A percentile compares a stretch with the other conserved stretches of the same genome.
Conservation (phyloP, 2,329 filamentous ascomycete species). For the Tricladium varicosporioides region DNA sequence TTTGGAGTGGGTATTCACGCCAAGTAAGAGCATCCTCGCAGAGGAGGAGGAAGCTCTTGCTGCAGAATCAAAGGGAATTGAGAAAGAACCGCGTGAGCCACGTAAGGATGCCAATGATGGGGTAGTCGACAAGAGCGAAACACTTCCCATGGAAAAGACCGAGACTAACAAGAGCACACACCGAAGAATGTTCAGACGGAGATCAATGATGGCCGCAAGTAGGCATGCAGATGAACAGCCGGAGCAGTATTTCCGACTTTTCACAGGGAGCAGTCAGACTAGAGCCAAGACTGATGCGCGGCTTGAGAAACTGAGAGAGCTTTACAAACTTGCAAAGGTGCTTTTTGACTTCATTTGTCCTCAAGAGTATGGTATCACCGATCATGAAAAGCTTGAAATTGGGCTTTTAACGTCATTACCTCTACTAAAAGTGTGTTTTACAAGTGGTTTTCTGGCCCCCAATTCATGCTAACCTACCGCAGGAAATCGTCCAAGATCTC, state of each 20-base stretch:
- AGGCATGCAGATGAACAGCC: constrained; percentile 51
- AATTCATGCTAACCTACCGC: constrained; percentile 12
- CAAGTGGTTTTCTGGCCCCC: no score
- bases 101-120: constrained; percentile 25
- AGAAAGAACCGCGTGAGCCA: constrained; percentile 27
- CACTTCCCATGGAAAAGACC: constrained; percentile 24
- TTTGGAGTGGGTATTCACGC: constrained; percentile 95
- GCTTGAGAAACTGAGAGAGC: constrained; percentile 83
- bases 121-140: constrained; percentile 19
- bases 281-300: constrained; percentile 81
- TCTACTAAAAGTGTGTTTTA: constrained; percentile 56
- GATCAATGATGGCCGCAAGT: constrained; percentile 57
- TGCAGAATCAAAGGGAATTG: constrained; percentile 30
- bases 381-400: constrained; percentile 97
- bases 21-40: constrained; percentile 73
- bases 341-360: constrained; percentile 98
- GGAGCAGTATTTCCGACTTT: constrained; percentile 80
- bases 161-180: constrained; percentile 31
- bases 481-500: constrained; percentile 94
- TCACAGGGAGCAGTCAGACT: constrained; percentile 70
- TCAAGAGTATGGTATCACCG: constrained; percentile 95
- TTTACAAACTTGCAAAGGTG: constrained; percentile 92
- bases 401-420: constrained; percentile 91
- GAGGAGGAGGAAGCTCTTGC: constrained; percentile 52
- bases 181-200: constrained; percentile 56